phyloP scores from a whole-genome alignment of 352 stramenopile genomes.

The Thraustochytrium striatum region DNA sequence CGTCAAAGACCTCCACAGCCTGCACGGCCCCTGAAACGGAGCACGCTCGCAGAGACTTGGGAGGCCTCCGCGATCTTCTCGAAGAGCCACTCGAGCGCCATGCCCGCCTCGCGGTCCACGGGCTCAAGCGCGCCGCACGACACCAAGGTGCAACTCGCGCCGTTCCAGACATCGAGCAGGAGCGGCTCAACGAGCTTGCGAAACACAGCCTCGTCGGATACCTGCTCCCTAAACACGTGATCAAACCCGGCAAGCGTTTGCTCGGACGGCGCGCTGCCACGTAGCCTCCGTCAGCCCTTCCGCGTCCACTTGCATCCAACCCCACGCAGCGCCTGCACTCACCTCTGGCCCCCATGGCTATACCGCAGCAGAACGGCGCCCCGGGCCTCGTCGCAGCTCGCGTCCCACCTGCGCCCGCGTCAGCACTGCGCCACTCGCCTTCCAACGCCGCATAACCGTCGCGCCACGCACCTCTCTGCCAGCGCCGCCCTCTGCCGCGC shows the following conservation, averaged over 20 bases:
- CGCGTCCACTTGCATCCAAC: too few species aligned
- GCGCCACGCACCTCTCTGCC: too few species aligned
- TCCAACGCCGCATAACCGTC: too few species aligned
- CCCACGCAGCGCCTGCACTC: too few species aligned
- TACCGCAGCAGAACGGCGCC: too few species aligned
- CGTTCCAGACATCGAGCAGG: conserved; percentile 43
- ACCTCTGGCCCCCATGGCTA: too few species aligned
- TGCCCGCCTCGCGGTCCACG: background rate
- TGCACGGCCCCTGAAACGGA: conserved; percentile 38
- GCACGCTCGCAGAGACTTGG: conserved; percentile 1
- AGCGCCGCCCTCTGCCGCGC: too few species aligned
- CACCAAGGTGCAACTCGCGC: background rate
- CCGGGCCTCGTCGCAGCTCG: too few species aligned
- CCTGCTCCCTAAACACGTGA: conserved; percentile 29
- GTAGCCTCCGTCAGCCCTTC: too few species aligned
- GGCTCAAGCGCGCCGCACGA: background rate
- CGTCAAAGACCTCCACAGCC: conserved; percentile 25
- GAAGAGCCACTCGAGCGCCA: conserved; percentile 3
- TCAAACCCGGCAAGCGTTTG: conserved; percentile 16
- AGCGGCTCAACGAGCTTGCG: conserved; percentile 18
- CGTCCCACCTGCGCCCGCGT: too few species aligned
- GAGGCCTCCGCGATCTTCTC: conserved; percentile 11
- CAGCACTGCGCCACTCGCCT: too few species aligned
- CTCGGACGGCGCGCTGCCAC: too few species aligned
- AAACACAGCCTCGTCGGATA: conserved; percentile 21